A percentile compares a stretch with the other conserved stretches of the same genome.
Conservation (phyloP, 305 asterid genomes). For the Fraxinus xanthoxyloides region DNA sequence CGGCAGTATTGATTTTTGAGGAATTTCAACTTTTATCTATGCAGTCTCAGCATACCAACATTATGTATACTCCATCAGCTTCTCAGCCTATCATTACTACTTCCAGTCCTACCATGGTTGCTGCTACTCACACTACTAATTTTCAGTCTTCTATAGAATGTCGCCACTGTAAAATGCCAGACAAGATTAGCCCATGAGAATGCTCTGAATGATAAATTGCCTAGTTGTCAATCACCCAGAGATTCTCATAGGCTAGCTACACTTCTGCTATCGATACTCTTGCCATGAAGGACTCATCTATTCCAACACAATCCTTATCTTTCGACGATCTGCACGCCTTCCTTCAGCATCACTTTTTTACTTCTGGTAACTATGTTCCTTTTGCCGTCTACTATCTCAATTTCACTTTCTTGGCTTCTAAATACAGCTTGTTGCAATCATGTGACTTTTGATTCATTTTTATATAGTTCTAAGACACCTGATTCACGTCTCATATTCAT, state of each 20-base stretch:
- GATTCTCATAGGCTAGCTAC: not conserved
- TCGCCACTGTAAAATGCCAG: not conserved
- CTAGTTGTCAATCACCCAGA: not conserved
- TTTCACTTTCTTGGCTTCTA: not conserved
- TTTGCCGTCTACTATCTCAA: not conserved
- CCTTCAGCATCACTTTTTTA: not conserved
- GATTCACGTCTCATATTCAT: not conserved
- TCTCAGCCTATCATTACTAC: not conserved
- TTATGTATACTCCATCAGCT: not conserved
- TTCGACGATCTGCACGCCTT: not conserved
- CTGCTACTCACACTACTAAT: not conserved
- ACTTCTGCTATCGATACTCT: not conserved
- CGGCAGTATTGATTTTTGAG: not conserved
- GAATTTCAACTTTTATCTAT: not conserved
- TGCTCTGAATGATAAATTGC: not conserved
- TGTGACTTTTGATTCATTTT: not conserved
- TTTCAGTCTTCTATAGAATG: not conserved
- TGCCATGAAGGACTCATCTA: not conserved
- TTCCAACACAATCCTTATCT: not conserved
- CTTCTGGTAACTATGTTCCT: not conserved
- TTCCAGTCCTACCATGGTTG: not conserved
- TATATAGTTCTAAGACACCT: not conserved
- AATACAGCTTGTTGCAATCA: not conserved
- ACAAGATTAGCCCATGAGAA: not conserved
- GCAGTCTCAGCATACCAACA: not conserved